Percentiles rank a stretch among this genome's conserved stretches.
Evolutionary conservation across 495 filamentous ascomycete genomes (phyloP).

Genomic region (Penicillium diatomitis): DNA sequence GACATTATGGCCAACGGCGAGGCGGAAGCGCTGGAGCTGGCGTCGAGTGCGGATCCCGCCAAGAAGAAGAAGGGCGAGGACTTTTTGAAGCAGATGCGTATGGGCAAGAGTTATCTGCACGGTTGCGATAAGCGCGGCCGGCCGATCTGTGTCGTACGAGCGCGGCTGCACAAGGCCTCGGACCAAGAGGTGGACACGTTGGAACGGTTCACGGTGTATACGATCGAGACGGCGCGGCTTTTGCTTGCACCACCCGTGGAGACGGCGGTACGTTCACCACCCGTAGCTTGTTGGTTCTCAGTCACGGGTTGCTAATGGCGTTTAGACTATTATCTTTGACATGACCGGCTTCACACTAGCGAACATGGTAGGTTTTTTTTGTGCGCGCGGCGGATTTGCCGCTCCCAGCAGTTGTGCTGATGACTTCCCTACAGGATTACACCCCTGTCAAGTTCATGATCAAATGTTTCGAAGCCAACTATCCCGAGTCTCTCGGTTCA

Average conservation of each 20-base stretch:
- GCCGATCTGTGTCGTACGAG: conserved; percentile 81
- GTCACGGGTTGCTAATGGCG: conserved; percentile 4
- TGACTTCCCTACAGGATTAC: conserved; percentile 57
- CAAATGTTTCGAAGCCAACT: conserved; percentile 98
- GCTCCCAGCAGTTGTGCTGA: conserved; percentile 4
- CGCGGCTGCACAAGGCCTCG: conserved; percentile 65
- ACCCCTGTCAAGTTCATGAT: conserved; percentile 97
- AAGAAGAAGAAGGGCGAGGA: conserved; percentile 64
- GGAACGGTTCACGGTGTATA: conserved; percentile 85
- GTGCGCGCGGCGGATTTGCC: not conserved
- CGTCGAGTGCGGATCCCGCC: conserved; percentile 43
- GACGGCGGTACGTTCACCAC: conserved; percentile 64
- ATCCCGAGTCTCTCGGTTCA: conserved; percentile 82
- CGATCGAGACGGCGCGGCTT: conserved; percentile 86
- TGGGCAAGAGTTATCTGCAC: conserved; percentile 95
- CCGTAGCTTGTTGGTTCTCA: not conserved
- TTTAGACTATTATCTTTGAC: conserved; percentile 79
- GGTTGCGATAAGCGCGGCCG: conserved; percentile 76
- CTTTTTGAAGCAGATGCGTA: conserved; percentile 72
- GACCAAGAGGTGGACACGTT: conserved; percentile 75
- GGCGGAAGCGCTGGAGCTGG: conserved; percentile 48
- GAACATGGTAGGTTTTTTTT: conserved; percentile 65
- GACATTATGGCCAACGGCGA: conserved; percentile 81
- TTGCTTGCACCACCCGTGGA: conserved; percentile 73
- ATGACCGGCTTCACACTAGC: conserved; percentile 88